Percentiles rank a stretch among this genome's conserved stretches.
phyloP scores from a whole-genome alignment of 495 filamentous ascomycete genomes.

The Saxispiralis lemnorum region DNA sequence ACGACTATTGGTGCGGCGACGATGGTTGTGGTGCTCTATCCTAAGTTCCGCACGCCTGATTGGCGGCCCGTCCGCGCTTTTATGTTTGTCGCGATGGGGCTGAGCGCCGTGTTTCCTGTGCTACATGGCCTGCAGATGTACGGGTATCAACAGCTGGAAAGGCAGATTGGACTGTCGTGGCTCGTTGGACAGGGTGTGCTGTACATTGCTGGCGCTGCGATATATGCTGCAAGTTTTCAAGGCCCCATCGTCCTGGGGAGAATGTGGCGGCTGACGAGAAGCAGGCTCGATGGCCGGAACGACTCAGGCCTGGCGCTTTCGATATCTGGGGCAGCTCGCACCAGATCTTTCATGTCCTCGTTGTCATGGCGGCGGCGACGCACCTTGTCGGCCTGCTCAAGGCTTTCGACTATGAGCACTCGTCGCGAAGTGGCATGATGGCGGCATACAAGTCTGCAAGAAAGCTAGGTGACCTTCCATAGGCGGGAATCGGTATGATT shows the following conservation, averaged over 20 bases:
- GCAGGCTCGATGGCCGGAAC: constrained; percentile 37
- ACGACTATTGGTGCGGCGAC: constrained; percentile 57
- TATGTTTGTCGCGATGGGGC: constrained; percentile 83
- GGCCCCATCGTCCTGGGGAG: not conserved
- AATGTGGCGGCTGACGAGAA: constrained; percentile 1
- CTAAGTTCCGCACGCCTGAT: constrained; percentile 61
- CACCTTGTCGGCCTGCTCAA: constrained; percentile 45
- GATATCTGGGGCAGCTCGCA: constrained; percentile 67
- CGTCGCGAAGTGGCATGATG: constrained; percentile 6
- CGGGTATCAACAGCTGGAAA: constrained; percentile 37
- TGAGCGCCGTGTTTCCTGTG: constrained; percentile 67
- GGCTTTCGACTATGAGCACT: constrained; percentile 26
- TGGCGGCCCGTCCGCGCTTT: constrained; percentile 72
- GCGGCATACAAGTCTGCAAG: constrained; percentile 2
- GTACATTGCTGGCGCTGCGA: constrained; percentile 68
- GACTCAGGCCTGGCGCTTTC: constrained; percentile 42
- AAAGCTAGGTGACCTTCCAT: constrained; percentile 1
- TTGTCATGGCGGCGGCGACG: constrained; percentile 45
- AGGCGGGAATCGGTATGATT: too few relatives aligned
- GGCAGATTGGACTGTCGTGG: constrained; percentile 69
- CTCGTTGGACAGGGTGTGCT: constrained; percentile 60
- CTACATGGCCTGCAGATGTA: constrained; percentile 53
- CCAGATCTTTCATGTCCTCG: constrained; percentile 61
- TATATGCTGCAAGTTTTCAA: constrained; percentile 51
- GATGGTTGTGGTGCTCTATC: constrained; percentile 52